Evolutionary conservation across 495 filamentous ascomycete species (phyloP).

Genomic region (Penicillium soppii): DNA sequence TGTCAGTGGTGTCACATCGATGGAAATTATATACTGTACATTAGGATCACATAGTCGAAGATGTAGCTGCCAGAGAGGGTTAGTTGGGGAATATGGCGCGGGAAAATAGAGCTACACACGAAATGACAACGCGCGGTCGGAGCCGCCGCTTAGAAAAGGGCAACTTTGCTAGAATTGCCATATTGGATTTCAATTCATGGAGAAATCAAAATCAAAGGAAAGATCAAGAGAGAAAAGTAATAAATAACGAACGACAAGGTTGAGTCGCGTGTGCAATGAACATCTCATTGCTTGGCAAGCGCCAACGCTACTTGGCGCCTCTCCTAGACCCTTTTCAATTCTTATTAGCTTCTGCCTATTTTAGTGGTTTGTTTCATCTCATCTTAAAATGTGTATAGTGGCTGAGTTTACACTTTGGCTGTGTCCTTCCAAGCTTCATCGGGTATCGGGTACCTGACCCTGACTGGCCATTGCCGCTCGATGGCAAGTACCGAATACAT

Average conservation of each 20-base stretch:
- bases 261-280: not conserved
- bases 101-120: slow-evolving; percentile 36
- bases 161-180: slow-evolving; percentile 45
- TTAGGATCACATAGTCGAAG: slow-evolving; percentile 65
- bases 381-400: not conserved
- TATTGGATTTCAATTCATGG: slow-evolving; percentile 4
- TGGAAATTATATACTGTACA: too few species aligned
- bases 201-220: not conserved
- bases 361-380: not conserved
- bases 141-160: slow-evolving; percentile 54
- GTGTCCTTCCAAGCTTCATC: too few species aligned
- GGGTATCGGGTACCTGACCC: not conserved
- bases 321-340: not conserved
- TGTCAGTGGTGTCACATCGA: slow-evolving; percentile 9
- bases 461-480: not conserved
- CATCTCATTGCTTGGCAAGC: slow-evolving; percentile 16
- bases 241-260: too few species aligned
- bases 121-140: slow-evolving; percentile 50
- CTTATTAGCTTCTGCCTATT: not conserved
- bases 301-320: not conserved
- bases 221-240: not conserved
- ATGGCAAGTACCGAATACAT: not conserved
- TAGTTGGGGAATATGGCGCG: slow-evolving; percentile 4
- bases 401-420: slow-evolving; percentile 5
- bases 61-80: slow-evolving; percentile 51